A percentile compares a stretch with the other conserved stretches of the same genome.
phyloP scores from a whole-genome alignment of 192 early-diverging fungal species.

The Podila verticillata region DNA sequence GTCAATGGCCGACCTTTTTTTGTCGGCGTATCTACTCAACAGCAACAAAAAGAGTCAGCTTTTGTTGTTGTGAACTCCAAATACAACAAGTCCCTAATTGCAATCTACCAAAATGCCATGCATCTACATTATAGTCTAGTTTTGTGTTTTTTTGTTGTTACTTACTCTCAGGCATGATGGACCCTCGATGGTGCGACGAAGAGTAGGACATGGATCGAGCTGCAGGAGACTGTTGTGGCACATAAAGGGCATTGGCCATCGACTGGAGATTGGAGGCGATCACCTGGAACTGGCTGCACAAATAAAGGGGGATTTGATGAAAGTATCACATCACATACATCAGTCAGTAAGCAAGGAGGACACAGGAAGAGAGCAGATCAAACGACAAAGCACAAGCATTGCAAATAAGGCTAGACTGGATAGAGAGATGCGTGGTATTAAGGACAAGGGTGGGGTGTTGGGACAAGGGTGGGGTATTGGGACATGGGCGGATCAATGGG shows the following conservation, averaged over 20 bases:
- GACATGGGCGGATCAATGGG: no score
- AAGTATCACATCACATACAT: not conserved
- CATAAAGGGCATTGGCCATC: conserved; percentile 32
- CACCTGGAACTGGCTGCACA: conserved; percentile 61
- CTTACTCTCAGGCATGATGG: conserved; percentile 52
- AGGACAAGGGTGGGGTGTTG: no score
- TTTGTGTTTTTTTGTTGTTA: no score
- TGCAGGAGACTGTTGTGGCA: conserved; percentile 39
- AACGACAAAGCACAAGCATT: not conserved
- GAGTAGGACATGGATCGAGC: conserved; percentile 41
- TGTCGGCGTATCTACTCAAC: conserved; percentile 19
- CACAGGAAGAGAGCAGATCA: conserved; percentile 3
- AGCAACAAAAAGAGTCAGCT: not conserved
- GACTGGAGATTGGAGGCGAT: conserved; percentile 62
- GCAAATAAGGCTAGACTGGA: no score
- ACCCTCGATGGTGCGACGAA: conserved; percentile 43
- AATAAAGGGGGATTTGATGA: not conserved
- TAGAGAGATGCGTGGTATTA: no score
- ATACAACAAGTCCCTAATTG: no score
- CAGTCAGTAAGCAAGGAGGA: not conserved
- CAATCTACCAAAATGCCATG: not conserved
- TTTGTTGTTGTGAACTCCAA: not conserved
- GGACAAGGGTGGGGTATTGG: no score
- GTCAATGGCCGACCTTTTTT: conserved; percentile 36
- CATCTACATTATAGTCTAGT: not conserved